A percentile compares a stretch with the other conserved stretches of the same genome.
Conservation (phyloP, 306 rosid species). For the Trifolium pratense region DNA sequence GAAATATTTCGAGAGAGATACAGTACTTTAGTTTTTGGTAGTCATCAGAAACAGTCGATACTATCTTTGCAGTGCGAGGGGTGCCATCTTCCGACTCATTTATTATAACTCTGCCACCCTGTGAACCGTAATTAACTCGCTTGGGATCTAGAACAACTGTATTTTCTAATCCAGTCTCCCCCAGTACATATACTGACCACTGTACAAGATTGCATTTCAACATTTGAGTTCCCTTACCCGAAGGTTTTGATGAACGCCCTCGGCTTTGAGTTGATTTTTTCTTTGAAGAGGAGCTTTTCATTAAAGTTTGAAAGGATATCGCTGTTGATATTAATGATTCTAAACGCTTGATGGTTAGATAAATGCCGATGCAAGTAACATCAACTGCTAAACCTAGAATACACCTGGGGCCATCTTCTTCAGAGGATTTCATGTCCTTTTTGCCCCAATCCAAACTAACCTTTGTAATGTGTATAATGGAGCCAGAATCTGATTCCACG, state of each 20-base stretch:
- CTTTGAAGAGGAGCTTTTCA: slow-evolving; percentile 67
- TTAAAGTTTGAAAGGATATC: slow-evolving; percentile 71
- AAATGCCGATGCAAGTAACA: slow-evolving; percentile 71
- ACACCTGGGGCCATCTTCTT: slow-evolving; percentile 55
- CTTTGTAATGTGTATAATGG: slow-evolving; percentile 74
- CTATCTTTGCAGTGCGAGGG: slow-evolving; percentile 72
- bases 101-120: slow-evolving; percentile 82
- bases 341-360: slow-evolving; percentile 69
- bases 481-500: slow-evolving; percentile 68
- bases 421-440: slow-evolving; percentile 73
- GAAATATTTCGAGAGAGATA: slow-evolving; percentile 73
- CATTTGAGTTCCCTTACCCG: slow-evolving; percentile 76
- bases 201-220: slow-evolving; percentile 71
- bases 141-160: slow-evolving; percentile 82
- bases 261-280: slow-evolving; percentile 61
- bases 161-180: slow-evolving; percentile 79
- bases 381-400: slow-evolving; percentile 71
- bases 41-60: slow-evolving; percentile 69
- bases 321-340: slow-evolving; percentile 82
- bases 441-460: slow-evolving; percentile 87
- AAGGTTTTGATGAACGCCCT: slow-evolving; percentile 62
- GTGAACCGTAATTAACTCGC: slow-evolving; percentile 93
- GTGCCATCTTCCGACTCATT: slow-evolving; percentile 78
- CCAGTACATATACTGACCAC: slow-evolving; percentile 69
- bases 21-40: slow-evolving; percentile 62